Conservation (phyloP, 1,284 basidiomycete genomes). For the Trametes polyzona region DNA sequence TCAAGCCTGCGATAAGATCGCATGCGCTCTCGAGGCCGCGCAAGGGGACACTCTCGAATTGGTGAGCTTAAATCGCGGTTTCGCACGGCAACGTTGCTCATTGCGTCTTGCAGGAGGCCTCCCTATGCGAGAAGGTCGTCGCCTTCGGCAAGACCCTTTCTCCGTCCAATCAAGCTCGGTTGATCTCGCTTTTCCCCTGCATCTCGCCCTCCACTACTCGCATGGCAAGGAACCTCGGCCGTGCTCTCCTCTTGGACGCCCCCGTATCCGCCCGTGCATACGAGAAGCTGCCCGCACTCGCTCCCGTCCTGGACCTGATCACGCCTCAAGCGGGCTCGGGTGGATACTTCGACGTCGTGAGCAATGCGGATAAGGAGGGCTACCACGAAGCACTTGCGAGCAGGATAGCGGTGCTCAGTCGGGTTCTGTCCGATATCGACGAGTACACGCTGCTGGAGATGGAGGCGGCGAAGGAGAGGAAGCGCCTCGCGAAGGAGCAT, state of each 20-base stretch:
- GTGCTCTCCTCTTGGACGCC: constrained; percentile 32
- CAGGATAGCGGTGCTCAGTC: constrained; percentile 56
- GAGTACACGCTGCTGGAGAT: constrained; percentile 57
- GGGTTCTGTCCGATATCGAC: constrained; percentile 59
- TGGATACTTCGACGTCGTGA: constrained; percentile 47
- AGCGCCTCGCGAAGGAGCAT: constrained; percentile 21
- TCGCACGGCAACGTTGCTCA: background rate
- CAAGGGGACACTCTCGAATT: background rate
- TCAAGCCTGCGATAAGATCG: constrained; percentile 6
- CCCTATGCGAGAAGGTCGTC: constrained; percentile 49
- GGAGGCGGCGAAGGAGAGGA: constrained; percentile 30
- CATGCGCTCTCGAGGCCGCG: constrained; percentile 4
- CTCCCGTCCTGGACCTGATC: constrained; percentile 39
- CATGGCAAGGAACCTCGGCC: constrained; percentile 60
- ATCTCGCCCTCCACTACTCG: constrained; percentile 53
- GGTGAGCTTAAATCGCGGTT: constrained; percentile 31
- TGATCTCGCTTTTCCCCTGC: constrained; percentile 56
- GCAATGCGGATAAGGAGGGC: constrained; percentile 47
- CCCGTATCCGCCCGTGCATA: constrained; percentile 15
- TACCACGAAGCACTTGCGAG: constrained; percentile 64
- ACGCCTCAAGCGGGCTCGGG: constrained; percentile 34
- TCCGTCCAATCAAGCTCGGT: constrained; percentile 46
- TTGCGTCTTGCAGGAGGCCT: constrained; percentile 45
- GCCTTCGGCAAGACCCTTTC: constrained; percentile 37
- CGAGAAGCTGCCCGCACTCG: constrained; percentile 24